Base-by-base conservation (phyloP, 202 grass and related monocot genomes). In the Setaria italica region DNA sequence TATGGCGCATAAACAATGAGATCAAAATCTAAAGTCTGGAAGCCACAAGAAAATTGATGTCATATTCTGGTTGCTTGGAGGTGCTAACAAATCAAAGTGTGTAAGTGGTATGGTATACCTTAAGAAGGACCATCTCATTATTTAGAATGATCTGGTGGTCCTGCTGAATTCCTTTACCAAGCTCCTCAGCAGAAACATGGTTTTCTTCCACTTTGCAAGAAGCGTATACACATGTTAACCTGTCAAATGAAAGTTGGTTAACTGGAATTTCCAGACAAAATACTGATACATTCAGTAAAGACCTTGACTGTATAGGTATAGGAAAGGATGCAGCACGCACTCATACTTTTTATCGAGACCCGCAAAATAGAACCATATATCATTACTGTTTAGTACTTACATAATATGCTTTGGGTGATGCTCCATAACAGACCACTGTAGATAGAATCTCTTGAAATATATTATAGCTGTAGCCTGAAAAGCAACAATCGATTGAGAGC, bases 171-270 rank as follows among this genome's bases (percentile, higher is more conserved):
- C 97, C 97, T 87, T 96, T 96, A 74, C 93, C 97, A 80, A 99
- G 91, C 84, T 99, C 97, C 88, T 99, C 97, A 46, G 97, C 93
- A 55, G 97, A 99, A 76, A 99, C 93, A 76, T 99, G 97, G 87
- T 99, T 99, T 88, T 99, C 97, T 92, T 96, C 97, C 73, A 99
- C 92, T 94, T 96, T 99, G 76, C 97, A 99, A 70, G 97, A 94
- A 87, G 88, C 54, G 90, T 96, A 99, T 91, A 99, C 85, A 85
- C 97, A 99, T 85, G 97, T 96, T 91, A 99, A 88, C 97, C 97
- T 99, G 88, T 87, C 50, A 89, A 82, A 67, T 7, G 0, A 83
- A 79, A 90, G 51, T 39, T 20, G 30, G 58, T 75, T 79, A 70
- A 49, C 37, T 41, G 14, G 34, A 60, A 82, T 67, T 80, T 72